Evolutionary conservation across 2,329 filamentous ascomycete species (phyloP).

Genomic region (Domatiomyces catenatus): DNA sequence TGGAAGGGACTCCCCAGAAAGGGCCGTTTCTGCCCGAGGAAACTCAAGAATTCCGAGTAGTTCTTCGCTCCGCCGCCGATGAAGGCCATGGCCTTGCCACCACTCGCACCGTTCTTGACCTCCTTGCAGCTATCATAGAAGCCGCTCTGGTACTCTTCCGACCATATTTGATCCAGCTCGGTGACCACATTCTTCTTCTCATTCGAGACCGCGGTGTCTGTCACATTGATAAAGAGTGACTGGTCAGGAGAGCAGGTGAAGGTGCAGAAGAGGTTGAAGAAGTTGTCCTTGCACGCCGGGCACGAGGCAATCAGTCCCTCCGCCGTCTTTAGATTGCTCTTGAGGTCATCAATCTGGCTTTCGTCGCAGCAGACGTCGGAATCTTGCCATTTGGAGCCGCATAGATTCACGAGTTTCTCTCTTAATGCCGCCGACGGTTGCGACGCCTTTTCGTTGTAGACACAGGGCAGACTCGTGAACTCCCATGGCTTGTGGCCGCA

Average conservation of each 20-base stretch:
- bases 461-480: constrained; percentile 74
- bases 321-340: constrained; percentile 71
- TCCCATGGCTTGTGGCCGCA: constrained; percentile 88
- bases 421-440: constrained; percentile 58
- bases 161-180: constrained; percentile 79
- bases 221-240: constrained; percentile 88
- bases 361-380: constrained; percentile 71
- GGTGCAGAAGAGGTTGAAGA: constrained; percentile 95
- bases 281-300: constrained; percentile 94
- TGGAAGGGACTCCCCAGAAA: constrained; percentile 83
- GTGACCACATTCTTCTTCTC: constrained; percentile 53
- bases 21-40: constrained; percentile 73
- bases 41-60: constrained; percentile 73
- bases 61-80: constrained; percentile 92
- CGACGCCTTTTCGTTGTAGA: constrained; percentile 72
- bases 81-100: constrained; percentile 84
- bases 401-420: constrained; percentile 66
- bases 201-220: constrained; percentile 45
- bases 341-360: constrained; percentile 70
- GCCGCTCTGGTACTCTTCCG: constrained; percentile 64
- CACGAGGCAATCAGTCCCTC: constrained; percentile 83
- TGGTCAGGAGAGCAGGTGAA: constrained; percentile 97
- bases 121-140: constrained; percentile 98
- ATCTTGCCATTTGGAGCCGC: constrained; percentile 71
- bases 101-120: constrained; percentile 92